Percentiles rank a stretch among this genome's conserved stretches.
Conservation (phyloP, 768 basidiomycete genomes). For the Tephrocybe sp. region DNA sequence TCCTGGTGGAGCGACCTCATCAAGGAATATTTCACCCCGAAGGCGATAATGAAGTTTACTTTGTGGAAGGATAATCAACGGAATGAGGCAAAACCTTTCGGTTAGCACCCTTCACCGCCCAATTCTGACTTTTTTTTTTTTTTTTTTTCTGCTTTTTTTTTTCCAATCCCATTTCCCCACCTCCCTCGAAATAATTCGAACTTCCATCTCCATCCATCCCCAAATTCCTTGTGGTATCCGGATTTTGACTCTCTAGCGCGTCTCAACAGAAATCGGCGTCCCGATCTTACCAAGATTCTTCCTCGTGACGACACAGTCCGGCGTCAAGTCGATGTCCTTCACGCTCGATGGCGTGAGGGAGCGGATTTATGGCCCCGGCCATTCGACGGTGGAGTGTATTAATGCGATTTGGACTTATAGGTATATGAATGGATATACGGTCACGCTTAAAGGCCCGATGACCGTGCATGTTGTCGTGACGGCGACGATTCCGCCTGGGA, state of each 20-base stretch:
- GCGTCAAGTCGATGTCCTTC: slow-evolving; percentile 81
- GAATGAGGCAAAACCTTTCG: slow-evolving; percentile 80
- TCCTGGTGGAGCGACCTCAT: slow-evolving; percentile 67
- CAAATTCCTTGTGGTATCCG: too few species aligned
- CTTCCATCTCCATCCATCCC: too few species aligned
- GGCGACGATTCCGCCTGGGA: slow-evolving; percentile 27
- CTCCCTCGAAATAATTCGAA: too few species aligned
- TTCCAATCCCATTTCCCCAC: too few species aligned
- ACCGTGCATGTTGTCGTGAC: slow-evolving; percentile 57
- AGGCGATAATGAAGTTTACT: slow-evolving; percentile 74
- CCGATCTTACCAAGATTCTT: slow-evolving; percentile 83
- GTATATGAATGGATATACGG: slow-evolving; percentile 76
- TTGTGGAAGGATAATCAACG: slow-evolving; percentile 85
- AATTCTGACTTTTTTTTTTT: too few species aligned
- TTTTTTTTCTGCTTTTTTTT: not conserved
- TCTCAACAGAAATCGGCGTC: slow-evolving; percentile 64
- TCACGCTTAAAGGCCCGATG: slow-evolving; percentile 73
- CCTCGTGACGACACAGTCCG: slow-evolving; percentile 80
- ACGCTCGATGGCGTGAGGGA: slow-evolving; percentile 77
- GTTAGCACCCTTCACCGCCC: slow-evolving; percentile 40
- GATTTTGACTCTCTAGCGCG: slow-evolving; percentile 2
- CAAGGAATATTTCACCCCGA: slow-evolving; percentile 66
- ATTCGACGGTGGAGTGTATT: slow-evolving; percentile 66
- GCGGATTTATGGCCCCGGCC: slow-evolving; percentile 41
- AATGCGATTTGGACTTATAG: slow-evolving; percentile 79